phyloP scores from a whole-genome alignment of 2,329 filamentous ascomycete genomes.

The Clonostachys rosea region DNA sequence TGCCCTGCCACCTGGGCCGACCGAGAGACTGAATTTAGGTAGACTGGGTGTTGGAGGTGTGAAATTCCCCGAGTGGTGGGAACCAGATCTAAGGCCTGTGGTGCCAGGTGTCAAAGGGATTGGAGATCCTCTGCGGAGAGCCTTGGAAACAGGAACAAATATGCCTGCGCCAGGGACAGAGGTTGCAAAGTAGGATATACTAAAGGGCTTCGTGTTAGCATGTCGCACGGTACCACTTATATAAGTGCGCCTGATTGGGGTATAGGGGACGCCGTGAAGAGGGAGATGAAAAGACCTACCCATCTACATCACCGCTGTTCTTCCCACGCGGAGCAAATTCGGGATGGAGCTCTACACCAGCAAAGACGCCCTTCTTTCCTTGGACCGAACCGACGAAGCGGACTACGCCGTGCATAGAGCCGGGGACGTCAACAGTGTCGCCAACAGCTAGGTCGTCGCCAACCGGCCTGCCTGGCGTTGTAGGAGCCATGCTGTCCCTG shows the following conservation, averaged over 20 bases:
- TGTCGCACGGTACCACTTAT: neutral
- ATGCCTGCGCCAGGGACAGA: constrained; percentile 78
- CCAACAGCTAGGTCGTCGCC: constrained; percentile 63
- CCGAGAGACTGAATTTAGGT: constrained; percentile 82
- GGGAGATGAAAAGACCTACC: constrained; percentile 48
- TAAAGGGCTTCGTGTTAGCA: constrained; percentile 18
- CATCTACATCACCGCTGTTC: constrained; percentile 94
- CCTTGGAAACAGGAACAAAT: constrained; percentile 84
- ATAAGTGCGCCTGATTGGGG: neutral
- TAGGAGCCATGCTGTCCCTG: constrained; percentile 43
- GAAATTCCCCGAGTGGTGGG: constrained; percentile 54
- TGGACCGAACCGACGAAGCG: constrained; percentile 84
- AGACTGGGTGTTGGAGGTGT: constrained; percentile 62
- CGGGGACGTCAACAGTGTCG: constrained; percentile 85
- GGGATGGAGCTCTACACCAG: constrained; percentile 80
- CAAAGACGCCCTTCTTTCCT: constrained; percentile 88
- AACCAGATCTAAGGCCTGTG: constrained; percentile 45
- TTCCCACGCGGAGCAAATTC: constrained; percentile 84
- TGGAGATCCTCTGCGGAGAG: constrained; percentile 58
- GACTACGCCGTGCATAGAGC: constrained; percentile 85
- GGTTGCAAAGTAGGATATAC: constrained; percentile 77
- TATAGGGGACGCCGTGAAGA: neutral
- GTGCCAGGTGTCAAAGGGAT: constrained; percentile 62
- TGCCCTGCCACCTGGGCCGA: constrained; percentile 66
- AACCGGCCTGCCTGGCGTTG: constrained; percentile 43